phyloP scores from a whole-genome alignment of 1,139 yeast species.

The Saccharomyces pastorianus region DNA sequence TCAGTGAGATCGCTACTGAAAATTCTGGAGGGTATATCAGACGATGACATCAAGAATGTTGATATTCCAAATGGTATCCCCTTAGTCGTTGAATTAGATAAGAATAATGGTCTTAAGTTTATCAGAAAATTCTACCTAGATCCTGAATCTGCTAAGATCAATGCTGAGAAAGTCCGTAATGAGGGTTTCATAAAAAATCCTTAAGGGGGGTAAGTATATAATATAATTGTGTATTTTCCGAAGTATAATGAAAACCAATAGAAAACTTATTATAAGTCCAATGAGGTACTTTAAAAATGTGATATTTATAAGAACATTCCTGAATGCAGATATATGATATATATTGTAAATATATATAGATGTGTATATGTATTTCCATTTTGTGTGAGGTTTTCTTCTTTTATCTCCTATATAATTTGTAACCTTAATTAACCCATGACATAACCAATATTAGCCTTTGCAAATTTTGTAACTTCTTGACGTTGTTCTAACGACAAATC shows the following conservation, averaged over 20 bases:
- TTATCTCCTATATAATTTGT: not conserved
- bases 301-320: not conserved
- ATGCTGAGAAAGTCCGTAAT: slow-evolving; percentile 55
- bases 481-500: slow-evolving; percentile 62
- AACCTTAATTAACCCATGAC: slow-evolving; percentile 23
- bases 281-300: not conserved
- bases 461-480: slow-evolving; percentile 59
- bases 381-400: not conserved
- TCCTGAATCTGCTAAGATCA: slow-evolving; percentile 57
- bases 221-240: not conserved
- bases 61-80: slow-evolving; percentile 79
- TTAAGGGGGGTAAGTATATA: slow-evolving; percentile 1
- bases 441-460: slow-evolving; percentile 67
- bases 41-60: slow-evolving; percentile 54
- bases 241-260: not conserved
- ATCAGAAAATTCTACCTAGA: slow-evolving; percentile 50
- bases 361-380: not conserved
- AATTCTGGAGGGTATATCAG: slow-evolving; percentile 47
- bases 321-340: not conserved
- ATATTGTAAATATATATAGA: not conserved
- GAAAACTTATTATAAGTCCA: not conserved
- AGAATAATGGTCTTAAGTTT: slow-evolving; percentile 38
- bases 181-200: slow-evolving; percentile 42
- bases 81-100: slow-evolving; percentile 45
- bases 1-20: slow-evolving; percentile 63